phyloP scores from a whole-genome alignment of 192 early-diverging fungal species.

The Backusella westeae region DNA sequence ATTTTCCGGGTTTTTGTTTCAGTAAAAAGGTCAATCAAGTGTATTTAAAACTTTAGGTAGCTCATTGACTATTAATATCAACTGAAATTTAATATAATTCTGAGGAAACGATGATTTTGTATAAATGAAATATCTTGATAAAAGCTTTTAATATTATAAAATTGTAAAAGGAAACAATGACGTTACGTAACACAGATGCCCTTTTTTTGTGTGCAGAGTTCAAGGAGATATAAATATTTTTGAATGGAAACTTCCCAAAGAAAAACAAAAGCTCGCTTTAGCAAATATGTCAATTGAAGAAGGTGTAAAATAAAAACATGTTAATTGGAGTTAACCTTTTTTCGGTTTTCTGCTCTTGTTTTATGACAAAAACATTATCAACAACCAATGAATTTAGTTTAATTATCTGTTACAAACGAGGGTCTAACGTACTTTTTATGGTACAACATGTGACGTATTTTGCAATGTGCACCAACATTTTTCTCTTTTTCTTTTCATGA shows the following conservation, averaged over 20 bases:
- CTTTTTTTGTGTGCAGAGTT: neutral
- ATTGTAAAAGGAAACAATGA: neutral
- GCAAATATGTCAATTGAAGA: neutral
- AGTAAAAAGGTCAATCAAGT: neutral
- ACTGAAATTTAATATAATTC: neutral
- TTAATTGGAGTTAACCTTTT: neutral
- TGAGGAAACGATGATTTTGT: neutral
- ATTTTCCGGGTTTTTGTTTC: neutral
- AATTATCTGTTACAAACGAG: neutral
- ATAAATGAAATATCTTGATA: neutral
- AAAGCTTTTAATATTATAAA: neutral
- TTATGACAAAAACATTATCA: neutral
- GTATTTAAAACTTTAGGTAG: neutral
- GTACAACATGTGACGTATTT: slow-evolving; percentile 5
- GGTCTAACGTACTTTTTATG: neutral
- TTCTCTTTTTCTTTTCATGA: neutral
- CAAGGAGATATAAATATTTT: neutral
- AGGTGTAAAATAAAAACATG: neutral
- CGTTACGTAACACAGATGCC: neutral
- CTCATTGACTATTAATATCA: neutral
- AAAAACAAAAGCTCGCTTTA: neutral
- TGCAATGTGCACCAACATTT: neutral
- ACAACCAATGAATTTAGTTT: neutral
- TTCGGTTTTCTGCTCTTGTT: neutral
- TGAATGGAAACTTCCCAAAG: neutral